A percentile compares a stretch with the other conserved stretches of the same genome.
phyloP scores from a whole-genome alignment of 192 early-diverging fungal genomes.

The Oehlia diaphana region DNA sequence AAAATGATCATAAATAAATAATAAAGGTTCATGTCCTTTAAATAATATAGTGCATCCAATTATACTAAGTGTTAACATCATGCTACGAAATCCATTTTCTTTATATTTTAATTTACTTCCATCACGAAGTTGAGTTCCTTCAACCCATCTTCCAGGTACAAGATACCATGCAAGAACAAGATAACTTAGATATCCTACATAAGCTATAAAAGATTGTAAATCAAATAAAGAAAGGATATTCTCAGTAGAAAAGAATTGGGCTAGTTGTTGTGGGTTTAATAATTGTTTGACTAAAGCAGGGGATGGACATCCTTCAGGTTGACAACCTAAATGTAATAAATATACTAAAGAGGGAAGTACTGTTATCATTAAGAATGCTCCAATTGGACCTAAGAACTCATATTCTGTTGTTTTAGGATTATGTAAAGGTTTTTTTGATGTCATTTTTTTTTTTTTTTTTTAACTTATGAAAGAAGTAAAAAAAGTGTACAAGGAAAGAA shows the following conservation, averaged over 20 bases:
- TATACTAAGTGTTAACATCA: slow-evolving; percentile 52
- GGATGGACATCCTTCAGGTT: slow-evolving; percentile 55
- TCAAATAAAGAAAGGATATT: slow-evolving; percentile 47
- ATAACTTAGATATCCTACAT: slow-evolving; percentile 68
- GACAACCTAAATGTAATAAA: slow-evolving; percentile 47
- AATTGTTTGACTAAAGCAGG: slow-evolving; percentile 26
- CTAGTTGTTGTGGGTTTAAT: slow-evolving; percentile 28
- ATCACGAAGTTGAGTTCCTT: slow-evolving; percentile 72
- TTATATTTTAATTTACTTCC: slow-evolving; percentile 77
- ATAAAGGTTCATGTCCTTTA: slow-evolving; percentile 61
- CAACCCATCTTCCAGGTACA: slow-evolving; percentile 63
- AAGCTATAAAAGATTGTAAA: slow-evolving; percentile 51
- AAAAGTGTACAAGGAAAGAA: no score
- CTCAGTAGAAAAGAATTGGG: slow-evolving; percentile 13
- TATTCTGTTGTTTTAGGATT: slow-evolving; percentile 71
- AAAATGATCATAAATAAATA: slow-evolving; percentile 84
- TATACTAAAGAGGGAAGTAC: slow-evolving; percentile 45
- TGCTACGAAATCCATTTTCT: slow-evolving; percentile 75
- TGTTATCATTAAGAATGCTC: slow-evolving; percentile 57
- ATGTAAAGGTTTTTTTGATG: slow-evolving; percentile 29
- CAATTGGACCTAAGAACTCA: slow-evolving; percentile 79
- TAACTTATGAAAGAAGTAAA: no score
- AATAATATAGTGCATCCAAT: slow-evolving; percentile 40
- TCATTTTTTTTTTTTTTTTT: neutral
- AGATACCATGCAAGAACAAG: slow-evolving; percentile 66